A percentile compares a stretch with the other conserved stretches of the same genome.
These are phyloP conservation scores for Penicillium occitanis DNA, from an alignment of 2,329 filamentous ascomycete genomes.

Conservation along the genomic window DNA sequence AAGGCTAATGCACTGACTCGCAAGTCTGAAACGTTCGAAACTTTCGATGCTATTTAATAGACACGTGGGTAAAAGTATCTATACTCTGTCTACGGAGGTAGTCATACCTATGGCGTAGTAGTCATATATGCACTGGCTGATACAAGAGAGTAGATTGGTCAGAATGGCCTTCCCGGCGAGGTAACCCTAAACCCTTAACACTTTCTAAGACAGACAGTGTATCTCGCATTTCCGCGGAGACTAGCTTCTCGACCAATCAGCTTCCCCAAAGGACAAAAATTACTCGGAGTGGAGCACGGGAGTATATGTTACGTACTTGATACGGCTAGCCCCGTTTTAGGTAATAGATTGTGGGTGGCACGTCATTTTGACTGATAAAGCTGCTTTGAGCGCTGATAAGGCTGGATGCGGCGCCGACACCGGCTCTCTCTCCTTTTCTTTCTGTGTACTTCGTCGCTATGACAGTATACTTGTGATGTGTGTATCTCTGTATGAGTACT, in stretches of 20 bases:
- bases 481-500: neutral
- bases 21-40: neutral
- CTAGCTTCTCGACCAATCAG: neutral
- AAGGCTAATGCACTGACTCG: neutral
- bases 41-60: neutral
- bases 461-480: neutral
- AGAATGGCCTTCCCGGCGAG: neutral
- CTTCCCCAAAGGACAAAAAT: neutral
- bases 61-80: neutral
- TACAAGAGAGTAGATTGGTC: neutral
- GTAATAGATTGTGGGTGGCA: conserved; percentile 12
- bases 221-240: conserved; percentile 11
- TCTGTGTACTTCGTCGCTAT: neutral
- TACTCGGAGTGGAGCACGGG: neutral
- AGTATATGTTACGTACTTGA: conserved; percentile 1
- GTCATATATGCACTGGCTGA: too few relatives aligned
- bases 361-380: conserved; percentile 14
- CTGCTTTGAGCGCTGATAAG: neutral
- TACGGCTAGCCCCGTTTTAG: conserved; percentile 12
- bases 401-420: neutral
- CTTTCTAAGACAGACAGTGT: neutral
- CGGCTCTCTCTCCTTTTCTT: neutral
- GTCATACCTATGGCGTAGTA: neutral
- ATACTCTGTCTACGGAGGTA: neutral
- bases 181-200: neutral